Evolutionary conservation across 495 filamentous ascomycete genomes (phyloP).

Genomic region (Trichoderma gamsii): DNA sequence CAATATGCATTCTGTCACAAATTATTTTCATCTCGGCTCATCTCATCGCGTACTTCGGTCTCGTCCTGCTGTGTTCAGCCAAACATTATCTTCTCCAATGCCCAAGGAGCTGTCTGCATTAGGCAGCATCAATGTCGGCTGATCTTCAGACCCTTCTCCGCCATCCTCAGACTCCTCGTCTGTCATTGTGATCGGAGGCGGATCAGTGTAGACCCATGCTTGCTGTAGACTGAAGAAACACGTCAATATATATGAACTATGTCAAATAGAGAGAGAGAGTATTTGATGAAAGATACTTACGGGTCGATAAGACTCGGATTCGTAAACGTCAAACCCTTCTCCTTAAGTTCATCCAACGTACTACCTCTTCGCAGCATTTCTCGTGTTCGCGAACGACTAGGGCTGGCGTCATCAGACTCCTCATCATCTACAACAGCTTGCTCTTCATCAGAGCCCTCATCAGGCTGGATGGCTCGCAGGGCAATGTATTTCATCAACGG

Average conservation of each 20-base stretch:
- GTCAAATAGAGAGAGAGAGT: not conserved
- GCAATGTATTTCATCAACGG: slow-evolving; percentile 90
- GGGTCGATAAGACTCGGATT: slow-evolving; percentile 69
- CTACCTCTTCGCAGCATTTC: slow-evolving; percentile 35
- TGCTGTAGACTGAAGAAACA: slow-evolving; percentile 35
- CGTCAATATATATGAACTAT: slow-evolving; percentile 20
- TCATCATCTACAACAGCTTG: slow-evolving; percentile 34
- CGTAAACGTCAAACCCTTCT: slow-evolving; percentile 59
- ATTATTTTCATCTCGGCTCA: not conserved
- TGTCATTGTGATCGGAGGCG: slow-evolving; percentile 31
- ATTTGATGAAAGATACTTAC: slow-evolving; percentile 34
- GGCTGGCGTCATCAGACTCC: slow-evolving; percentile 27
- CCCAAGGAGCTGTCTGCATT: slow-evolving; percentile 41
- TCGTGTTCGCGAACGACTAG: slow-evolving; percentile 20
- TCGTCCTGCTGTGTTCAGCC: slow-evolving; percentile 32
- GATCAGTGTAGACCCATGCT: slow-evolving; percentile 48
- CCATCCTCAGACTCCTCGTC: slow-evolving; percentile 20
- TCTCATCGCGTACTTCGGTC: not conserved
- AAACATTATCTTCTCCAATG: slow-evolving; percentile 52
- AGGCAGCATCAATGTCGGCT: slow-evolving; percentile 17
- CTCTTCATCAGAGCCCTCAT: slow-evolving; percentile 30
- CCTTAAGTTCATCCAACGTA: slow-evolving; percentile 59
- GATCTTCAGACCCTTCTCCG: slow-evolving; percentile 18
- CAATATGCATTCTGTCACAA: not conserved
- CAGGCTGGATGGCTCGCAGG: slow-evolving; percentile 68